Base-by-base conservation (phyloP, 495 filamentous ascomycete species). In the Oleoguttula mirabilis region DNA sequence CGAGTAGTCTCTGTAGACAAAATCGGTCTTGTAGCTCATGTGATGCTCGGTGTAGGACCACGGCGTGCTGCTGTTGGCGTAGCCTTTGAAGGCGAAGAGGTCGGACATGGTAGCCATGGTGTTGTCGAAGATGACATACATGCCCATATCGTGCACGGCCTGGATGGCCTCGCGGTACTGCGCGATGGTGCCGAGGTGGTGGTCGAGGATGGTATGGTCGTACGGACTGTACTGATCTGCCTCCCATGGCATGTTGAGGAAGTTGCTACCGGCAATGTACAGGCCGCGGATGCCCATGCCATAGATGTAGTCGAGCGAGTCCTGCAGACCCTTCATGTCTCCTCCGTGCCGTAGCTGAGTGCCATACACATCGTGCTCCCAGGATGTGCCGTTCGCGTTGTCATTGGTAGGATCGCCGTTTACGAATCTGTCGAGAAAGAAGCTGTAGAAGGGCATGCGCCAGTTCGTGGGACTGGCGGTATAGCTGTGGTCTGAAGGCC, bases 301-400 rank as follows among this genome's bases (percentile, higher is more conserved):
- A 43, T 80, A 76, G 28, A 85, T 55, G 58, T 85, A 85, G 52
- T 85, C 80, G 39, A 85, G 61, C 12, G 73, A 77, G 47, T 80
- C 74, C 32, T 73, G 48, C 24, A 85, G 42, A 6, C 80, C 80
- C 32, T 62, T 64, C 19, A 81, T 64, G 56, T 85, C 80, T 27
- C 80, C 80, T 25, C 80, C 80, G 61, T 80, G 75, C n/a, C 80
- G 75, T 59, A 84, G 71, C 56, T 83, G 79, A 41, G 73, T 85
- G 39, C 71, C 75, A 45, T 67, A 67, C 23, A 75, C 52, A 55
- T 84, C 80, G 55, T 80, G 77, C 56, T 85, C 80, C 52, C 73
- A 84, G 6, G 70, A 38, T 0, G 78, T 83, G 2, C 66, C 75
- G 56, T 85, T 84, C 15, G 68, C 67, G 52, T 85, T 72, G 50